Percentiles rank a stretch among this genome's conserved stretches.
Conservation (phyloP, 78 protist species). For the Tieghemostelium lacteum region DNA sequence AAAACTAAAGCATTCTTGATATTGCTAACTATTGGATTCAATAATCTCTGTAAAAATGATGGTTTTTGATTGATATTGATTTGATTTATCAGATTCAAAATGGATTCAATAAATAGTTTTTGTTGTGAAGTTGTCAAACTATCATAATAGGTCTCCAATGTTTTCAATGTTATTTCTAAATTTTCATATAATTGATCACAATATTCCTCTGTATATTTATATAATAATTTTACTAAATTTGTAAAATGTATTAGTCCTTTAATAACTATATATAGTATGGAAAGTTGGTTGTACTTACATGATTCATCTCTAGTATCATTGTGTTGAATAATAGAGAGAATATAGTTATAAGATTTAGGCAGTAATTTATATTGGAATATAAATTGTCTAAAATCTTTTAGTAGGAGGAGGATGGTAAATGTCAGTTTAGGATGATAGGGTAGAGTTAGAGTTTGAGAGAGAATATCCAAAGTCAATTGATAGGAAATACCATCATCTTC, state of each 20-base stretch:
- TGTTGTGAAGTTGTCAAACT: conserved; percentile 1
- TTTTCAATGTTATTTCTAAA: not conserved
- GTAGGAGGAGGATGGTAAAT: conserved; percentile 13
- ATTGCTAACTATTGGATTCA: conserved; percentile 23
- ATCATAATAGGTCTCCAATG: conserved; percentile 1
- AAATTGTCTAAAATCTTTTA: conserved; percentile 38
- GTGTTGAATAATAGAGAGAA: conserved; percentile 18
- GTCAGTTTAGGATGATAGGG: conserved; percentile 35
- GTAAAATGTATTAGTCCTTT: not conserved
- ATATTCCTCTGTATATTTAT: conserved; percentile 12
- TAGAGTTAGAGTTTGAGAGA: conserved; percentile 1
- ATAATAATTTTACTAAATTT: conserved; percentile 23
- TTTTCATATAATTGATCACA: conserved; percentile 37
- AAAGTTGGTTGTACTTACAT: conserved; percentile 15
- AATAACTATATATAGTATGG: not conserved
- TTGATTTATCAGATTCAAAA: conserved; percentile 5
- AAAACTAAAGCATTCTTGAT: not conserved
- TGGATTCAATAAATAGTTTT: conserved; percentile 25
- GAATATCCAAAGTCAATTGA: not conserved
- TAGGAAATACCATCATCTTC: conserved; percentile 33
- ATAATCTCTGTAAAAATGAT: conserved; percentile 9
- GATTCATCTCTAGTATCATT: conserved; percentile 11
- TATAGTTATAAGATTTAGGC: conserved; percentile 13
- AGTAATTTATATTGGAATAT: not conserved
- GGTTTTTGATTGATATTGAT: conserved; percentile 8